phyloP scores from a whole-genome alignment of 768 basidiomycete genomes.

The Mycena maculata region DNA sequence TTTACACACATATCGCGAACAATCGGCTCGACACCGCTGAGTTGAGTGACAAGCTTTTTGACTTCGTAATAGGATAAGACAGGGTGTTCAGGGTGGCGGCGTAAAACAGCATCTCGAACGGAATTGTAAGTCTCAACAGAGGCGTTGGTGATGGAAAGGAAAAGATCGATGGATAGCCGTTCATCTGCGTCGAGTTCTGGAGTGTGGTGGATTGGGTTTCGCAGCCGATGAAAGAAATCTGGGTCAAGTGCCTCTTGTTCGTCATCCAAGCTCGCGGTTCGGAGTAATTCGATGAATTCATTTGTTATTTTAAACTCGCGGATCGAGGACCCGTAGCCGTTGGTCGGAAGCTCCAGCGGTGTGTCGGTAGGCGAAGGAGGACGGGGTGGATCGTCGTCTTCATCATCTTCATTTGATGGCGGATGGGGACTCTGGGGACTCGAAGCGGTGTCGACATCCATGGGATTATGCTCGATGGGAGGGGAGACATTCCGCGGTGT shows the following conservation, averaged over 20 bases:
- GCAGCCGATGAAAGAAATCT: neutral
- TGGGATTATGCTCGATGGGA: too few relatives aligned
- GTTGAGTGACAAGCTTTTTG: conserved; percentile 28
- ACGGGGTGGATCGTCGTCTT: neutral
- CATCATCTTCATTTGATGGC: neutral
- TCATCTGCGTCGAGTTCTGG: conserved; percentile 2
- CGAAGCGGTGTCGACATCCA: neutral
- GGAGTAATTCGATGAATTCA: neutral
- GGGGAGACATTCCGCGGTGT: too few relatives aligned
- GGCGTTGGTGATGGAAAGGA: conserved; percentile 34
- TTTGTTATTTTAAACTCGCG: neutral
- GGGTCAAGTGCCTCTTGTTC: neutral
- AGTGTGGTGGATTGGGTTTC: neutral
- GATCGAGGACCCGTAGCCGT: neutral
- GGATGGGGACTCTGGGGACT: too few relatives aligned
- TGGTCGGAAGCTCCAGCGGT: neutral
- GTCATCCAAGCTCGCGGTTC: neutral
- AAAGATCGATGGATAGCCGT: conserved; percentile 38
- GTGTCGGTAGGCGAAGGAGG: neutral
- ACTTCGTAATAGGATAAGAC: conserved; percentile 37
- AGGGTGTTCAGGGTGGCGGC: conserved; percentile 22
- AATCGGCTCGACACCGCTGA: conserved; percentile 40
- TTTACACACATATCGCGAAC: conserved; percentile 47
- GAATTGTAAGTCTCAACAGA: conserved; percentile 38
- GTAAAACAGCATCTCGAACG: conserved; percentile 22